Conservation (phyloP, 176 grass and related monocot genomes). For the Carex parvula region DNA sequence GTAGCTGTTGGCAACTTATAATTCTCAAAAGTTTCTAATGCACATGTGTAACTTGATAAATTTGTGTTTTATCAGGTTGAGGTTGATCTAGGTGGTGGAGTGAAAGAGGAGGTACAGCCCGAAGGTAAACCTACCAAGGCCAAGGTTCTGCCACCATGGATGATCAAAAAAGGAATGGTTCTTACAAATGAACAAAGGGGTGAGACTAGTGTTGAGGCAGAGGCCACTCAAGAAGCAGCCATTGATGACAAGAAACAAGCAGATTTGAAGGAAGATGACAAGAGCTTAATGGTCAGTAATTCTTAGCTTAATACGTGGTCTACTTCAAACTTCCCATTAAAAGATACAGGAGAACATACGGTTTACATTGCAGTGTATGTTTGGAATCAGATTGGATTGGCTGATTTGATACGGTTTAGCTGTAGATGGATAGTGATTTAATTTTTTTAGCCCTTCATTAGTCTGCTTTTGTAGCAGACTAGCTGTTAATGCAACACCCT, state of each 20-base stretch:
- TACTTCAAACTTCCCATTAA: not conserved
- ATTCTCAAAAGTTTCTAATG: not conserved
- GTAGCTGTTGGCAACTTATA: not conserved
- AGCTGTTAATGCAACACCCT: not conserved
- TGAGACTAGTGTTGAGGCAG: constrained; percentile 35
- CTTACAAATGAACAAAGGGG: constrained; percentile 96
- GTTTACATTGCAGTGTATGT: constrained; percentile 1
- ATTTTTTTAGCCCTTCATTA: not conserved
- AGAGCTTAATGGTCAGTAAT: constrained; percentile 53
- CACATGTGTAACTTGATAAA: not conserved
- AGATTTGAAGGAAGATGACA: constrained; percentile 61
- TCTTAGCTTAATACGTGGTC: not conserved
- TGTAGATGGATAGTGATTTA: not conserved
- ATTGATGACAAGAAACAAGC: constrained; percentile 51
- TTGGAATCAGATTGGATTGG: not conserved
- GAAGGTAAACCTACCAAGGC: constrained; percentile 39
- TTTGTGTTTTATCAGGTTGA: constrained; percentile 48
- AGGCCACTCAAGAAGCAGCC: constrained; percentile 36
- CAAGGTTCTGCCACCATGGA: constrained; percentile 93
- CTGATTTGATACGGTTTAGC: not conserved
- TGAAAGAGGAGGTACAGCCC: constrained; percentile 57
- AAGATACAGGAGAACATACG: constrained; percentile 10
- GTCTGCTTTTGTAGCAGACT: not conserved
- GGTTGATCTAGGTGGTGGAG: constrained; percentile 57
- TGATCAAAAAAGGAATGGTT: constrained; percentile 96